Conservation (phyloP, 129 eudicot genomes). For the Oenanthe sinensis region DNA sequence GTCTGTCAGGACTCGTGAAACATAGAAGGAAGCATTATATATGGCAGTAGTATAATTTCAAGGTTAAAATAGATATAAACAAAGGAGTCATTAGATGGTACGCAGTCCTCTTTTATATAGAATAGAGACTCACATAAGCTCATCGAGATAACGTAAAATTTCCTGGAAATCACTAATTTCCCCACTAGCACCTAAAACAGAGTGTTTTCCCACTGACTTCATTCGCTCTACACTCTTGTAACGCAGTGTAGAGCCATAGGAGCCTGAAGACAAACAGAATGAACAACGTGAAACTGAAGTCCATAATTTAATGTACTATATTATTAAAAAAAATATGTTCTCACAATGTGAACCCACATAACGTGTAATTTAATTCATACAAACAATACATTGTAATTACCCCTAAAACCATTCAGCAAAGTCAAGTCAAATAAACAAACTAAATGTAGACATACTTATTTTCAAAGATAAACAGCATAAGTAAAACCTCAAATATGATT, state of each 20-base stretch:
- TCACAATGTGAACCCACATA: neutral
- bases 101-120: neutral
- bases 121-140: neutral
- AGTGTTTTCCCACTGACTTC: slow-evolving; percentile 2
- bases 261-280: neutral
- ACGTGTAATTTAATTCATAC: neutral
- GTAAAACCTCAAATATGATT: neutral
- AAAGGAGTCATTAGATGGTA: neutral
- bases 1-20: neutral
- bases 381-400: neutral
- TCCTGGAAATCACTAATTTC: slow-evolving; percentile 1
- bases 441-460: neutral
- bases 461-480: neutral
- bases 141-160: slow-evolving; percentile 2
- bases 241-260: slow-evolving; percentile 4
- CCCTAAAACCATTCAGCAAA: neutral
- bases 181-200: neutral
- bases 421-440: neutral
- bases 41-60: neutral
- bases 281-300: neutral
- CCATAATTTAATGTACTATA: neutral
- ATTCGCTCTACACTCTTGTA: slow-evolving; percentile 4
- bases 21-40: neutral
- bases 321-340: neutral
- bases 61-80: neutral